phyloP scores from a whole-genome alignment of 345 rosid genomes.

The rapeseed (Brassica napus) region DNA sequence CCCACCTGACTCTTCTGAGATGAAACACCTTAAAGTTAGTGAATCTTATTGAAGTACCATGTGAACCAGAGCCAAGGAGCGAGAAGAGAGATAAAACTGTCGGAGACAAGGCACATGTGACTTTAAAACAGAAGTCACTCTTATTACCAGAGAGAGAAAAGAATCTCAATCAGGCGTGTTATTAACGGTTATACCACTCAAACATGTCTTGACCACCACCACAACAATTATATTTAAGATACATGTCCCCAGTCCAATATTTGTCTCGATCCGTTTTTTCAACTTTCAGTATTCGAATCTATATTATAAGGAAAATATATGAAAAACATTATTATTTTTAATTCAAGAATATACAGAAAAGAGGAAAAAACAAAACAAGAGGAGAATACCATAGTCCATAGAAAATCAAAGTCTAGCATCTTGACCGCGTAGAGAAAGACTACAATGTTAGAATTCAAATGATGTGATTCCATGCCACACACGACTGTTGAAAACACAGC shows the following conservation, averaged over 20 bases:
- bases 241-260: conserved; percentile 27
- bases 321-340: neutral
- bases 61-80: conserved; percentile 32
- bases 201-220: conserved; percentile 35
- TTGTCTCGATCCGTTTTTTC: conserved; percentile 24
- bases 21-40: neutral
- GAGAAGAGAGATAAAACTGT: conserved; percentile 26
- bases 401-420: conserved; percentile 20
- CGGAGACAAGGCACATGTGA: conserved; percentile 39
- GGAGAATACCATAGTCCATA: neutral
- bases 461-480: conserved; percentile 22
- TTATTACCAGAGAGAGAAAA: conserved; percentile 3
- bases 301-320: neutral
- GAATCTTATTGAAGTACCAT: conserved; percentile 28
- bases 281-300: conserved; percentile 10
- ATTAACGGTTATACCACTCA: conserved; percentile 33
- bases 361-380: neutral
- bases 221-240: conserved; percentile 11
- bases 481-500: neutral
- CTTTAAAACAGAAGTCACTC: conserved; percentile 13
- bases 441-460: conserved; percentile 14
- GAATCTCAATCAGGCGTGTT: conserved; percentile 26
- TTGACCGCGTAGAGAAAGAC: conserved; percentile 27
- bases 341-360: neutral
- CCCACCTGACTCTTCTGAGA: neutral